Conservation (phyloP, 108 stramenopile genomes). For the Fragilaria radians region DNA sequence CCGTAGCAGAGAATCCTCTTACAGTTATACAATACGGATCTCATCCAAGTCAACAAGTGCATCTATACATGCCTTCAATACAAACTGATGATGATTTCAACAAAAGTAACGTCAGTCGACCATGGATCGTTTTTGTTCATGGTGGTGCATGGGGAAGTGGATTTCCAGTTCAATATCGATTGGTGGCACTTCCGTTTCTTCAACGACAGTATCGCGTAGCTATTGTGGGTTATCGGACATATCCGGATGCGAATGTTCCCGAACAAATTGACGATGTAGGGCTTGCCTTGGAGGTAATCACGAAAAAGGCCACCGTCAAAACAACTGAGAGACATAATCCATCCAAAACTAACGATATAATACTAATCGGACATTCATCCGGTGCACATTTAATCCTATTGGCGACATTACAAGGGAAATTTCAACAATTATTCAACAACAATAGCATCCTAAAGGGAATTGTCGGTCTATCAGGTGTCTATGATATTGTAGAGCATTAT, state of each 20-base stretch:
- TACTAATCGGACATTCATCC: constrained; percentile 26
- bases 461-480: constrained; percentile 23
- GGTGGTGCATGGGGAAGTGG: constrained; percentile 45
- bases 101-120: neutral
- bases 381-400: constrained; percentile 25
- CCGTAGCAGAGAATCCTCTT: neutral
- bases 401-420: constrained; percentile 3
- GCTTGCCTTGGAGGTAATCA: constrained; percentile 1
- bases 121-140: constrained; percentile 28
- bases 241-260: constrained; percentile 21
- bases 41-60: neutral
- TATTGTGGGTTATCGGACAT: constrained; percentile 37
- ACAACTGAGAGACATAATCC: neutral
- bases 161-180: constrained; percentile 24
- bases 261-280: constrained; percentile 29
- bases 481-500: constrained; percentile 27
- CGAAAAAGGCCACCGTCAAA: neutral
- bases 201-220: constrained; percentile 13
- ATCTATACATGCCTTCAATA: neutral
- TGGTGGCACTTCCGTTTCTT: constrained; percentile 25
- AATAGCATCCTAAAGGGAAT: neutral
- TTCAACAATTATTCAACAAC: neutral
- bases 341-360: no score
- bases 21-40: neutral
- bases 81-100: neutral